Percentiles rank a stretch among this genome's conserved stretches.
phyloP scores from a whole-genome alignment of 805 yeast species.

The Cyberlindnera mississippiensis region DNA sequence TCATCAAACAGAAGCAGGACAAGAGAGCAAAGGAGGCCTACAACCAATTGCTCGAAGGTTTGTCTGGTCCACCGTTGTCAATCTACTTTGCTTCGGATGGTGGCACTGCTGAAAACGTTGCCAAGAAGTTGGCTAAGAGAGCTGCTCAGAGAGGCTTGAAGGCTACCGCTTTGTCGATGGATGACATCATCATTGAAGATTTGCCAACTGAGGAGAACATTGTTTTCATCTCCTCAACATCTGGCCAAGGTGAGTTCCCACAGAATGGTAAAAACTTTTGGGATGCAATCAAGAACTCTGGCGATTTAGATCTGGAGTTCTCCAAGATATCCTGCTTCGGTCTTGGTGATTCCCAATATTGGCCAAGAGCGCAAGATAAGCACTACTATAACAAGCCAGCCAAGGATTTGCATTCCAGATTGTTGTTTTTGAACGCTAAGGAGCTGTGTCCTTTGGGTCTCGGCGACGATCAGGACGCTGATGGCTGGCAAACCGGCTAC shows the following conservation, averaged over 20 bases:
- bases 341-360: conserved; percentile 89
- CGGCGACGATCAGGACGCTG: conserved; percentile 98
- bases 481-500: conserved; percentile 91
- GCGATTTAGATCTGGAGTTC: conserved; percentile 65
- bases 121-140: conserved; percentile 55
- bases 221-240: conserved; percentile 73
- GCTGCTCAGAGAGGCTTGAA: conserved; percentile 51
- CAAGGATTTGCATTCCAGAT: conserved; percentile 61
- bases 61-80: conserved; percentile 80
- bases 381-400: conserved; percentile 93
- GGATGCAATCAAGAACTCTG: conserved; percentile 64
- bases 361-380: conserved; percentile 96
- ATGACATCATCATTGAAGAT: conserved; percentile 55
- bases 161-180: conserved; percentile 50
- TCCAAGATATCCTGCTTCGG: conserved; percentile 77
- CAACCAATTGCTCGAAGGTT: conserved; percentile 72
- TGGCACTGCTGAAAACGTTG: conserved; percentile 84
- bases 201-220: conserved; percentile 48
- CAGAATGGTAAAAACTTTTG: conserved; percentile 71
- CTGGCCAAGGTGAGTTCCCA: conserved; percentile 95
- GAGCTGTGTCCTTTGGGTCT: conserved; percentile 72
- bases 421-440: conserved; percentile 69
- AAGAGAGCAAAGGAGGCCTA: conserved; percentile 73
- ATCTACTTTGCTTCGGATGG: conserved; percentile 89
- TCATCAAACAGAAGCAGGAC: conserved; percentile 55